Base-by-base conservation (phyloP, 352 stramenopile species). In the Pythium rhizo-oryzae region DNA sequence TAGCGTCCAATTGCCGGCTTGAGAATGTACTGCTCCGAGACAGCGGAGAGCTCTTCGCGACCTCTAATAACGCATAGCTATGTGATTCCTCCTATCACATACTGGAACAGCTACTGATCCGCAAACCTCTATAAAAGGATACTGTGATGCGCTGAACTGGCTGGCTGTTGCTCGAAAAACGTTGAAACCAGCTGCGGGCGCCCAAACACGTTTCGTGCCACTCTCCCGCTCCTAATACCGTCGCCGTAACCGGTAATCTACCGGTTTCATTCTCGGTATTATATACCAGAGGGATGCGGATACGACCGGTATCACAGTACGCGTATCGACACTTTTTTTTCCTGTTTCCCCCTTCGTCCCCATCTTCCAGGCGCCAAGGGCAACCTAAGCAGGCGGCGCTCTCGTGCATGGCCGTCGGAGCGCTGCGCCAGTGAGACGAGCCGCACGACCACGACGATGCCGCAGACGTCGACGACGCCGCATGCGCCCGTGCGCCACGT, bases 401-500 rank as follows among this genome's bases (percentile, higher is more conserved):
- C 47, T 53, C 19, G 43, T 41, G 12, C 12, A 41, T 41, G 35
- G 35, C 35, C 1, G 35, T 41, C 35, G 35, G 35, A 16, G 8
- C 12, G 35, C 35, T 15, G 35, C 41, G 6, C 41, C 13, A 21
- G 41, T 47, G 41, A 19, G 18, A n/a, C 41, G 2, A n/a, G 41
- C 41, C 28, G 28, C 28, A 6, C 28, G 28, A 33, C n/a, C n/a
- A n/a, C 50, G 13, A 62, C 46, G 30, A 65, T 68, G 66, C 52
- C 54, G 15, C 43, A 39, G 56, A 18, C 64, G 21, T 4, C 44
- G 1, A 30, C 11, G 23, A 47, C 15, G 41, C 0, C 15, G 41
- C 0, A n/a, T 15, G 5, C 41, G 3, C 9, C 57, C n/a, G 6
- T 49, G 43, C 77, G 67, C 43, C 70, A 65, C 49, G 71, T 91